These are phyloP conservation scores for Kluyveromyces wickerhamii DNA, from an alignment of 805 yeast genomes.

Conservation along the genomic window DNA sequence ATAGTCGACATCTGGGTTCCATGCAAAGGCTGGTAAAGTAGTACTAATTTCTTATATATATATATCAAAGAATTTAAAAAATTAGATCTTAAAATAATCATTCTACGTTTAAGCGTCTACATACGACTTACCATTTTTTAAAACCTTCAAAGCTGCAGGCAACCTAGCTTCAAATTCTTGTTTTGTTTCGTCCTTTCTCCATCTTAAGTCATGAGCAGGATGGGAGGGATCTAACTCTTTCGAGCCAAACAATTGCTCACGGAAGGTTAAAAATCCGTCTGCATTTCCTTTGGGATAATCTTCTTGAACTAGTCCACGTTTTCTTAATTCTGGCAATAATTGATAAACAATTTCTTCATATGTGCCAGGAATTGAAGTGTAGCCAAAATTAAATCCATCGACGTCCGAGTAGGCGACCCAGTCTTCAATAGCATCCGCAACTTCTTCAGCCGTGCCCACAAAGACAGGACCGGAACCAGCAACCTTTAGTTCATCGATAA, in stretches of 20 bases:
- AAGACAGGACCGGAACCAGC: constrained; percentile 27
- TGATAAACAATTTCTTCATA: constrained; percentile 33
- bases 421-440: constrained; percentile 34
- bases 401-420: constrained; percentile 35
- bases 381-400: constrained; percentile 38
- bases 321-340: constrained; percentile 30
- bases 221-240: constrained; percentile 14
- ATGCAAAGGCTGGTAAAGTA: constrained; percentile 44
- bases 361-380: constrained; percentile 32
- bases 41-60: no score
- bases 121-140: no score
- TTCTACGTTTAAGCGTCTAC: no score
- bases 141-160: constrained; percentile 2
- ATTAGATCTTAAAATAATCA: no score
- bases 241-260: constrained; percentile 31
- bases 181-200: constrained; percentile 7
- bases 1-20: constrained; percentile 63
- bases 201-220: constrained; percentile 12
- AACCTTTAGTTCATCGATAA: constrained; percentile 18
- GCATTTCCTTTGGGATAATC: constrained; percentile 30
- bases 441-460: constrained; percentile 32
- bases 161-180: constrained; percentile 8
- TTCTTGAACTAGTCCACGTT: constrained; percentile 29
- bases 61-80: no score
- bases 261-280: constrained; percentile 22